Conservation (phyloP, 352 stramenopile genomes). For the Phytophthora multivora region DNA sequence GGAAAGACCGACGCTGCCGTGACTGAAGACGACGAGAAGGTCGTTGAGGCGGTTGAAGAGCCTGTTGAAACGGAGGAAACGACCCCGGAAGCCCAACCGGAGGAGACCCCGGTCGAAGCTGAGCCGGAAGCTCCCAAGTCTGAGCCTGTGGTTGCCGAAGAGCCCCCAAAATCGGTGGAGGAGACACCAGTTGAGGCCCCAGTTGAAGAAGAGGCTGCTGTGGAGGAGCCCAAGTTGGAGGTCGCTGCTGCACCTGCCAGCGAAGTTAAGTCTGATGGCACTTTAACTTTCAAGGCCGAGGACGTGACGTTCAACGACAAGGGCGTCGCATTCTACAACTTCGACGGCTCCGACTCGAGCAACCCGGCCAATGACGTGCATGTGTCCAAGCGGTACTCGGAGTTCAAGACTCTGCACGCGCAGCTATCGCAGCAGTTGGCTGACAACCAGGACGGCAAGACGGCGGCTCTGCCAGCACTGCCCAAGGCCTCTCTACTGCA, state of each 20-base stretch:
- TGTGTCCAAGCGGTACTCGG: constrained; percentile 76
- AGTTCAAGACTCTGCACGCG: constrained; percentile 73
- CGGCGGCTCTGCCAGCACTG: constrained; percentile 51
- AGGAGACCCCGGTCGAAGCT: constrained; percentile 1
- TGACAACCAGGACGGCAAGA: constrained; percentile 48
- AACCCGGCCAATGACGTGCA: constrained; percentile 55
- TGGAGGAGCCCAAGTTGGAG: constrained; percentile 13
- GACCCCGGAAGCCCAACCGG: constrained; percentile 2
- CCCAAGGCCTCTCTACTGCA: constrained; percentile 55
- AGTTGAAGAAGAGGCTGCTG: not conserved
- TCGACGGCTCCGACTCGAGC: constrained; percentile 38
- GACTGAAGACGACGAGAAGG: not conserved
- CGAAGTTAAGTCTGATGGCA: constrained; percentile 14
- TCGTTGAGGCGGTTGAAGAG: not conserved
- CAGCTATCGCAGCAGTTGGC: constrained; percentile 52
- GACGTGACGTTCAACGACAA: constrained; percentile 38
- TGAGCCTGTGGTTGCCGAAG: constrained; percentile 6
- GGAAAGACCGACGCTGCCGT: not conserved
- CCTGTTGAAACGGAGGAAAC: not conserved
- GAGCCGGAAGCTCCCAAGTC: constrained; percentile 2
- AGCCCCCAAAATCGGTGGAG: constrained; percentile 3
- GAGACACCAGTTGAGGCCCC: constrained; percentile 2
- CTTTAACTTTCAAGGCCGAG: constrained; percentile 18
- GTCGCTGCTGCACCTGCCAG: constrained; percentile 14
- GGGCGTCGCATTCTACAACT: constrained; percentile 58